Evolutionary conservation across 352 stramenopile species (phyloP).

Genomic region (Nothophytophthora sp.): DNA sequence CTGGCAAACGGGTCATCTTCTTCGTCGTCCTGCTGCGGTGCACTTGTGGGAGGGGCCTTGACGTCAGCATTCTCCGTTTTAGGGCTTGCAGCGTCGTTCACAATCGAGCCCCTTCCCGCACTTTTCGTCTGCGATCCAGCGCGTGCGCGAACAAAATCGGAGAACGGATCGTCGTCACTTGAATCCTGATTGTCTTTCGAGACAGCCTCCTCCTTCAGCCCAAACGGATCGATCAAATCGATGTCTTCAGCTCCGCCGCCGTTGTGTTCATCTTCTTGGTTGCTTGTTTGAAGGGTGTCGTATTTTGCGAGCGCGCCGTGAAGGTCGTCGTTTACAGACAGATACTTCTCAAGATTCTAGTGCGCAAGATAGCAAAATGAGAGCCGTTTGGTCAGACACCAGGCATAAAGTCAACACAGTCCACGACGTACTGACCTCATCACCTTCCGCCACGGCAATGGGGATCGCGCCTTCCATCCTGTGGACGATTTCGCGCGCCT

Average conservation of each 20-base stretch:
- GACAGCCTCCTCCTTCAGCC: conserved; percentile 9
- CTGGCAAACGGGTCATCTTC: conserved; percentile 67
- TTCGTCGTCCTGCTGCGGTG: conserved; percentile 25
- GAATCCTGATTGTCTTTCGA: conserved; percentile 26
- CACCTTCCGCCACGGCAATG: conserved; percentile 49
- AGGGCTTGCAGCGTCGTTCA: neutral
- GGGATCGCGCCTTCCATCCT: conserved; percentile 69
- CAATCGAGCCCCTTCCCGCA: conserved; percentile 4
- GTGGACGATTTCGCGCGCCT: conserved; percentile 63
- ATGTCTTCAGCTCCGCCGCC: conserved; percentile 11
- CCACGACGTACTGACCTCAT: conserved; percentile 31
- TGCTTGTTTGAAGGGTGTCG: conserved; percentile 37
- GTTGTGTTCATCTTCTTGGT: conserved; percentile 18
- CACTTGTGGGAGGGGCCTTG: conserved; percentile 10
- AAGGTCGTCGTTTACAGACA: conserved; percentile 71
- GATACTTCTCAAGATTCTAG: conserved; percentile 63
- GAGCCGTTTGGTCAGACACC: neutral
- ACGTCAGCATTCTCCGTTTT: neutral
- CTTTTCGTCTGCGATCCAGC: conserved; percentile 25
- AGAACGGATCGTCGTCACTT: conserved; percentile 57
- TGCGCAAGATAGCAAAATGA: neutral
- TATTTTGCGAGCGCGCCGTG: conserved; percentile 62
- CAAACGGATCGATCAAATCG: conserved; percentile 33
- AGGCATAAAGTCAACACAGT: neutral
- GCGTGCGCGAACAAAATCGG: conserved; percentile 57